phyloP scores from a whole-genome alignment of 257 asterid species.

The Apocynum venetum region DNA sequence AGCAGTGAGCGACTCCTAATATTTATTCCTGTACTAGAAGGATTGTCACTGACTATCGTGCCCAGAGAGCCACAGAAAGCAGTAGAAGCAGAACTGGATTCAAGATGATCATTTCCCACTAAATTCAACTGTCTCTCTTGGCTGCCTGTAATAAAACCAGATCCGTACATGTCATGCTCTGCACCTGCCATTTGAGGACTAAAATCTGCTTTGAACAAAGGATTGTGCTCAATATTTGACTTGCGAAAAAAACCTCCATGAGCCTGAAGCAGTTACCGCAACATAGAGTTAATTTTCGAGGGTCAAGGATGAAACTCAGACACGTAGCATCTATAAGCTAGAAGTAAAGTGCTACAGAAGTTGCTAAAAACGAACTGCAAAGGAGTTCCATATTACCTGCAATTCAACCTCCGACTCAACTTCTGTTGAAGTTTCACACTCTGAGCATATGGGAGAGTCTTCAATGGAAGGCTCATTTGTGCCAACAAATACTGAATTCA shows the following conservation, averaged over 20 bases:
- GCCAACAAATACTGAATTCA: slow-evolving; percentile 46
- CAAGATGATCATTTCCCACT: slow-evolving; percentile 11
- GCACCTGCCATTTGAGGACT: slow-evolving; percentile 18
- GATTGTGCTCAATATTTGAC: slow-evolving; percentile 40
- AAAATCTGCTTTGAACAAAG: slow-evolving; percentile 35
- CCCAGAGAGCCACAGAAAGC: slow-evolving; percentile 24
- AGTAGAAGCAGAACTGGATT: slow-evolving; percentile 18
- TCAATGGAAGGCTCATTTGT: slow-evolving; percentile 46
- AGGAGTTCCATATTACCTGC: slow-evolving; percentile 38
- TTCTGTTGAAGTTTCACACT: slow-evolving; percentile 14
- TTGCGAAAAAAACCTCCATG: slow-evolving; percentile 13
- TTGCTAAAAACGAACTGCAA: not conserved
- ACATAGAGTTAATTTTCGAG: not conserved
- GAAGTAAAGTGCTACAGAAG: not conserved
- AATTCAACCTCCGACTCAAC: slow-evolving; percentile 57
- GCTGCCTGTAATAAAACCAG: slow-evolving; percentile 18
- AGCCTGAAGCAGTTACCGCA: slow-evolving; percentile 29
- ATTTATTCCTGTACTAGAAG: slow-evolving; percentile 53
- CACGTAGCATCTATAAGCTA: not conserved
- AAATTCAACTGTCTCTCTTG: slow-evolving; percentile 14
- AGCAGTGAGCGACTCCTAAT: slow-evolving; percentile 38
- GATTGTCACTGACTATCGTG: slow-evolving; percentile 20
- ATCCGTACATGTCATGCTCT: slow-evolving; percentile 9
- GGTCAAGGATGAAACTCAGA: not conserved
- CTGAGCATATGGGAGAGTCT: slow-evolving; percentile 13